A percentile compares a stretch with the other conserved stretches of the same genome.
Conservation (phyloP, 768 basidiomycete species). For the Naganishia antarctica region DNA sequence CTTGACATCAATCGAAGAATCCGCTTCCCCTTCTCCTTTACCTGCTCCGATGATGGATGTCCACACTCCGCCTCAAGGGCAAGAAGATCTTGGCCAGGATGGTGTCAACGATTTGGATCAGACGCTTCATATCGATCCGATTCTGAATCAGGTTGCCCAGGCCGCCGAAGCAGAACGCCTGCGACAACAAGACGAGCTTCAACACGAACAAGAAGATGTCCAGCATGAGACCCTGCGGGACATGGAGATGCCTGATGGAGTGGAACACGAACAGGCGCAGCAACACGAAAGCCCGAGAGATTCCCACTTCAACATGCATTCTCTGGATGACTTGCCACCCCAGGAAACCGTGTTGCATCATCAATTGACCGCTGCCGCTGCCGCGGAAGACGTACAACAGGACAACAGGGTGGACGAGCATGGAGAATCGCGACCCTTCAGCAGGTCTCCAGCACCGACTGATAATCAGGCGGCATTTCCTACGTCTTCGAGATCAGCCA, state of each 20-base stretch:
- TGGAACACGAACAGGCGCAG: not conserved
- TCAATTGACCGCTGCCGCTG: not conserved
- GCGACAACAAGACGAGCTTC: not conserved
- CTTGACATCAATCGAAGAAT: conserved; percentile 2
- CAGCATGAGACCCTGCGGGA: conserved; percentile 9
- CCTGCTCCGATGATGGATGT: not conserved
- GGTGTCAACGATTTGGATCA: not conserved
- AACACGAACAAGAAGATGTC: not conserved
- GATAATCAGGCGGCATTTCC: not conserved
- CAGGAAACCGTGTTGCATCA: not conserved
- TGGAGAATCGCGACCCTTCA: not conserved
- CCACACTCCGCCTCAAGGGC: not conserved
- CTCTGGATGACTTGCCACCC: not conserved
- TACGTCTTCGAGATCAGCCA: not conserved
- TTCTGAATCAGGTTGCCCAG: conserved; percentile 20
- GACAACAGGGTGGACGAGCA: not conserved
- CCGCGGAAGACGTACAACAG: not conserved
- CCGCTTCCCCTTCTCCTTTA: conserved; percentile 9
- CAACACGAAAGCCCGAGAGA: conserved; percentile 7
- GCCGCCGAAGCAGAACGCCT: conserved; percentile 10
- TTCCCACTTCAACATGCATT: not conserved
- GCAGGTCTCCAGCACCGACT: not conserved
- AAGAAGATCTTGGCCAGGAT: not conserved
- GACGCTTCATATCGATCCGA: conserved; percentile 18
- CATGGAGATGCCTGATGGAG: not conserved